These are phyloP conservation scores for Spathaspora hagerdaliae DNA, from an alignment of 805 yeast genomes.

Conservation along the genomic window DNA sequence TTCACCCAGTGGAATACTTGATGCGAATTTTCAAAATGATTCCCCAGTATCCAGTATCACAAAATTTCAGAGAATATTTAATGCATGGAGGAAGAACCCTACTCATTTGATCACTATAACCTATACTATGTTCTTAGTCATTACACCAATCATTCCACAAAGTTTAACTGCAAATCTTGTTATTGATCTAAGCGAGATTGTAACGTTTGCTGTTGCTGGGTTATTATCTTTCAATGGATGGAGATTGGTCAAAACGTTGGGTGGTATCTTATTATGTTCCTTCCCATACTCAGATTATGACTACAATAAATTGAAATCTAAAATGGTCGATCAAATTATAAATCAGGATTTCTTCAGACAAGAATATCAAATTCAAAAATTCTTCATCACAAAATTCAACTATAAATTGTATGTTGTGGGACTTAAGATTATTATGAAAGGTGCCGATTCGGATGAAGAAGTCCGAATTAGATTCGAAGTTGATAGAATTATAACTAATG, in stretches of 20 bases:
- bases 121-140: constrained; percentile 37
- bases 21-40: constrained; percentile 2
- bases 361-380: constrained; percentile 42
- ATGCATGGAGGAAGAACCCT: constrained; percentile 31
- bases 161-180: constrained; percentile 22
- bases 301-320: constrained; percentile 29
- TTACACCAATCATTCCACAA: constrained; percentile 38
- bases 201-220: constrained; percentile 42
- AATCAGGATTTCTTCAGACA: constrained; percentile 50
- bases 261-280: constrained; percentile 49
- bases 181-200: constrained; percentile 40
- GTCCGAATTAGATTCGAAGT: constrained; percentile 49
- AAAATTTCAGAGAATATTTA: constrained; percentile 9
- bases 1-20: constrained; percentile 10
- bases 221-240: constrained; percentile 48
- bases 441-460: constrained; percentile 74
- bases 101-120: constrained; percentile 44
- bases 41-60: background rate
- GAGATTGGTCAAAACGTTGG: constrained; percentile 48
- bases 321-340: constrained; percentile 44
- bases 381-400: constrained; percentile 60
- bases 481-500: constrained; percentile 35
- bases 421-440: constrained; percentile 52
- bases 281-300: constrained; percentile 45
- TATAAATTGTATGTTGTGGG: constrained; percentile 57